These are phyloP conservation scores for Exserohilum turcica DNA, from an alignment of 2,329 filamentous ascomycete species.

Conservation along the genomic window DNA sequence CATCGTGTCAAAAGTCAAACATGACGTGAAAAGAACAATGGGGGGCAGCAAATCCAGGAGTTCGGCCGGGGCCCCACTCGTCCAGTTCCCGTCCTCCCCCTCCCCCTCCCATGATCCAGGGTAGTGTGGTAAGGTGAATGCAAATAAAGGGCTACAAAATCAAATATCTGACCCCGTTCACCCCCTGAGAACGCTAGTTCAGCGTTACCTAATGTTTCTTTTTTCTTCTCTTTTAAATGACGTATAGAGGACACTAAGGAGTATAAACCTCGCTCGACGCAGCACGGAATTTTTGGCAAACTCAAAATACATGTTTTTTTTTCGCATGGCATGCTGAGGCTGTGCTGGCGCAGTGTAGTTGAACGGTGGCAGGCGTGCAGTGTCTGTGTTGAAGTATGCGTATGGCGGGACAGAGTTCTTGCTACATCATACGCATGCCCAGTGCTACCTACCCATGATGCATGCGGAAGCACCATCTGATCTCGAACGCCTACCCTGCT, in stretches of 20 bases:
- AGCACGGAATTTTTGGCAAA: too few relatives aligned
- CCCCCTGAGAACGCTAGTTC: background rate
- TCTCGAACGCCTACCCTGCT: background rate
- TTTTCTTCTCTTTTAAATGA: background rate
- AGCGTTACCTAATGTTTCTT: background rate
- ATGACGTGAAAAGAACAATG: too few relatives aligned
- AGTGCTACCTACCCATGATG: background rate
- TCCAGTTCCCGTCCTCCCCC: too few relatives aligned
- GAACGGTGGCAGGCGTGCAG: background rate
- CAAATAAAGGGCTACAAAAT: background rate
- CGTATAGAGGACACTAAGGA: background rate
- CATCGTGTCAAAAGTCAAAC: too few relatives aligned
- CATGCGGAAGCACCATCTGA: too few relatives aligned
- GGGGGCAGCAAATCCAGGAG: too few relatives aligned
- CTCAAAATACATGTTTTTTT: background rate
- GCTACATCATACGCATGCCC: background rate
- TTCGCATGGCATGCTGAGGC: background rate
- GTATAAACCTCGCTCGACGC: too few relatives aligned
- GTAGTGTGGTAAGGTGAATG: background rate
- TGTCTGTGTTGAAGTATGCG: too few relatives aligned
- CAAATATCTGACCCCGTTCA: background rate
- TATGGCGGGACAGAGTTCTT: background rate
- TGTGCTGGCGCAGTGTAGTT: too few relatives aligned
- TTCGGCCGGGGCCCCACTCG: too few relatives aligned
- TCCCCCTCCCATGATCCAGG: too few relatives aligned